A percentile compares a stretch with the other conserved stretches of the same genome.
These are phyloP conservation scores for Ophiostoma sp. DNA, from an alignment of 2,329 filamentous ascomycete genomes.

Conservation along the genomic window DNA sequence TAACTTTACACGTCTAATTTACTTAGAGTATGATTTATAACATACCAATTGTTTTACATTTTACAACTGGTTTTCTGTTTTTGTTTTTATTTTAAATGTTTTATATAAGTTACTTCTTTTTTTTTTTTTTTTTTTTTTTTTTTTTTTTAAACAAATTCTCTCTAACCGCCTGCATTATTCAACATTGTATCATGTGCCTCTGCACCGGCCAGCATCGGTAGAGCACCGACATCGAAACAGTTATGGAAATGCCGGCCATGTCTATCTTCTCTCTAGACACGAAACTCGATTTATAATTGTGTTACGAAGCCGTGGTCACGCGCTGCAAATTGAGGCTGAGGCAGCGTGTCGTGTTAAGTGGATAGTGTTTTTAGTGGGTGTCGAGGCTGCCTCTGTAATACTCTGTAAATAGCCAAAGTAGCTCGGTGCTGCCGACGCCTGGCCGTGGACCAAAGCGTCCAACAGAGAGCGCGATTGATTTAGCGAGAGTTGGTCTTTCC, in stretches of 20 bases:
- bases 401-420: not conserved
- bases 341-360: not conserved
- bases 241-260: not conserved
- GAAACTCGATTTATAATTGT: slow-evolving; percentile 3
- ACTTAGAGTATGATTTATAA: too few relatives aligned
- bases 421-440: not conserved
- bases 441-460: not conserved
- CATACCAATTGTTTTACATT: too few relatives aligned
- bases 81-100: too few relatives aligned
- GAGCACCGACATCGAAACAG: not conserved
- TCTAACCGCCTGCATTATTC: not conserved
- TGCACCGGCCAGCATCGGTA: not conserved
- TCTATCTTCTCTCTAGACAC: too few relatives aligned
- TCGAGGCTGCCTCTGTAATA: not conserved
- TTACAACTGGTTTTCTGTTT: too few relatives aligned
- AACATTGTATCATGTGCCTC: not conserved
- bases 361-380: not conserved
- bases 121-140: not conserved
- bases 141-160: not conserved
- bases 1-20: too few relatives aligned
- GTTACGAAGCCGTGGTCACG: not conserved
- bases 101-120: not conserved
- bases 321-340: slow-evolving; percentile 2
- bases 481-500: not conserved
- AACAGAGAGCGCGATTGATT: not conserved